Evolutionary conservation across 2,329 filamentous ascomycete species (phyloP), one percentile per base, ranked within the genome.

Genomic region (Biscogniauxia marginata): DNA sequence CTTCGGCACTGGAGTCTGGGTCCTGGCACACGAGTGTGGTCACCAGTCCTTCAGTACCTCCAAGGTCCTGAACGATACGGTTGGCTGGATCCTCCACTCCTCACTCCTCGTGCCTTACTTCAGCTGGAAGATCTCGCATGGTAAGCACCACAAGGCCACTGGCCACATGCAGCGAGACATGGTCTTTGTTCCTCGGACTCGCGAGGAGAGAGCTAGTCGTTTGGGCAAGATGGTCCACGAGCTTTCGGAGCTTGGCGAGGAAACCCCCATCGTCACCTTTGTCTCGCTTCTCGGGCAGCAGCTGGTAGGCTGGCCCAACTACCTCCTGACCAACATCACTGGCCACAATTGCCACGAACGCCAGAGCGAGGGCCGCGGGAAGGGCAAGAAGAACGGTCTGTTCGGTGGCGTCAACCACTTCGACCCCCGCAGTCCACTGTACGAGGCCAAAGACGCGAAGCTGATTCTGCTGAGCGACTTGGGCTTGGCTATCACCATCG

Each of bases 81-180:
- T 95, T 56, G 93, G 93, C 69, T 97, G 91, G 90, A 75, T 96
- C 72, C 85, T 91, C 67, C 93, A 98, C 80, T 96, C 93, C 39
- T 75, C 86, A 46, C 85, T 97, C 43, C 82, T 97, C 55, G 93
- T 99, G 49, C 95, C 95, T 20, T 99, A 98, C 81, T 99, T 97
- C 81, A 96, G 91, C 73, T 99, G 95, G 95, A 96, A 99, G 80
- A 93, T 98, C 77, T 96, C 92, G 65, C 95, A 99, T 80, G 90
- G 91, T 80, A 96, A 96, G 86, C 95, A 99, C 82, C 95, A 99
- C 89, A 98, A 98, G 84, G 92, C 93, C 63, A 99, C 95, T 43
- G 95, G 93, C 68, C 86, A 99, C 82, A 87, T 99, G 78, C 92
- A 96, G 78, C 91, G 93, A 66, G 95, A 99, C 77, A 99, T 99